phyloP scores from a whole-genome alignment of 805 yeast species.

The Debaryomyces prosopidis region DNA sequence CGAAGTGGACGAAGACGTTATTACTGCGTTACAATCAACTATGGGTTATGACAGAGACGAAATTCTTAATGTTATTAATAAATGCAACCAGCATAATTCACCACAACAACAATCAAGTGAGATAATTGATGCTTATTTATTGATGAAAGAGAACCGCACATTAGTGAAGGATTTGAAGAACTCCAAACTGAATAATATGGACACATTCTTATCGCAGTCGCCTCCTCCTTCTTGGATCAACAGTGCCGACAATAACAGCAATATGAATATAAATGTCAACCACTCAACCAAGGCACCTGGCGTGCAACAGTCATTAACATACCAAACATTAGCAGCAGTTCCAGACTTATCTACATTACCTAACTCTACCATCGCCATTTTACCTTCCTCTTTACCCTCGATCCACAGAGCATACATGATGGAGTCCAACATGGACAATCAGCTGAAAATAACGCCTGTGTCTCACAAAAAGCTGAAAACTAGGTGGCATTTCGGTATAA shows the following conservation, averaged over 20 bases:
- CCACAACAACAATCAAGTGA: conserved; percentile 53
- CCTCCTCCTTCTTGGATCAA: conserved; percentile 54
- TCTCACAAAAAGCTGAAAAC: conserved; percentile 85
- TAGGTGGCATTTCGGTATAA: conserved; percentile 97
- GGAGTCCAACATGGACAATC: conserved; percentile 37
- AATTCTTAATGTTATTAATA: conserved; percentile 67
- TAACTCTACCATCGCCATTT: conserved; percentile 82
- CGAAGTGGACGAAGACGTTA: conserved; percentile 73
- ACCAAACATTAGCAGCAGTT: conserved; percentile 48
- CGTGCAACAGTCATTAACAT: conserved; percentile 45
- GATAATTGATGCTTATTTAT: conserved; percentile 80
- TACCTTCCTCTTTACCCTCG: conserved; percentile 92
- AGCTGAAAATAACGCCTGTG: conserved; percentile 47
- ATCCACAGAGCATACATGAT: conserved; percentile 93
- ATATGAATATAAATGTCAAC: conserved; percentile 18
- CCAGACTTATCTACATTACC: conserved; percentile 55
- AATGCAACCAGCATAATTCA: conserved; percentile 39
- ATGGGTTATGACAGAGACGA: conserved; percentile 91
- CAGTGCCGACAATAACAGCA: conserved; percentile 12
- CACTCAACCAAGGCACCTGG: conserved; percentile 39
- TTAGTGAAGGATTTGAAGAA: conserved; percentile 67
- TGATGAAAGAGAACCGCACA: conserved; percentile 76
- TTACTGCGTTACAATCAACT: conserved; percentile 69
- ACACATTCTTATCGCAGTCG: conserved; percentile 58
- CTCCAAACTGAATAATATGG: conserved; percentile 51